Evolutionary conservation across 352 stramenopile genomes (phyloP), one percentile per base, ranked within the genome.

Genomic region (Phytopythium ostracodes): DNA sequence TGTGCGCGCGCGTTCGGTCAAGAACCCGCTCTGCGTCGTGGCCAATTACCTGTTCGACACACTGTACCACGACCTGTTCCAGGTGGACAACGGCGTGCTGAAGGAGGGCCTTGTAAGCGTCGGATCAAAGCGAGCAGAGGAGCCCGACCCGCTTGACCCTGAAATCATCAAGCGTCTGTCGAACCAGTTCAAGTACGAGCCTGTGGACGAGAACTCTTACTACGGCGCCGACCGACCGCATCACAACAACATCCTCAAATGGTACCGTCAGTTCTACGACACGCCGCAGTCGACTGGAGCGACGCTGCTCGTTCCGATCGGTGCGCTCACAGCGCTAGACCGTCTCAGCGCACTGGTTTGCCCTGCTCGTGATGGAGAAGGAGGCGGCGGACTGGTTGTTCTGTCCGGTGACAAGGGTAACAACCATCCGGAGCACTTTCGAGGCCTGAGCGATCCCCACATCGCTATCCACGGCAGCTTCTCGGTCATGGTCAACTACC

Each of bases 11-110:
- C 66, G 72, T 6, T 75, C 79, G 24, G 76, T 90, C 56, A 76
- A 74, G 18, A 98, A 98, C 56, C 91, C 92, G 0, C 65, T 98
- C 7, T 91, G 87, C 54, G 70, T 98, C 47, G 84, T 98, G 56
- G 92, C 94, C 47, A 98, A 98, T 68, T 98, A 98, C 69, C 73
- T 98, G 17, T 98, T 98, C 51, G 92, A 98, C 69, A 98, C 94
- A n/a, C 75, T 98, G 17, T 89, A 90, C 53, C 86, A 96, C 63
- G 89, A 97, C 38, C 74, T 96, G 11, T 96, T 97, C 57, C 88
- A 97, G 65, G 84, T 98, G 18, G 81, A 97, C 22, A 55, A 72
- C 14, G 89, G 89, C 9, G 63, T 88, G 3, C 64, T 98, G 18
- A 97, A 97, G 66, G 86, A 98, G 70, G 94, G 92, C 0, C 76